These are phyloP conservation scores for Fraxinus pennsylvanica DNA, from an alignment of 257 asterid species.

Conservation along the genomic window DNA sequence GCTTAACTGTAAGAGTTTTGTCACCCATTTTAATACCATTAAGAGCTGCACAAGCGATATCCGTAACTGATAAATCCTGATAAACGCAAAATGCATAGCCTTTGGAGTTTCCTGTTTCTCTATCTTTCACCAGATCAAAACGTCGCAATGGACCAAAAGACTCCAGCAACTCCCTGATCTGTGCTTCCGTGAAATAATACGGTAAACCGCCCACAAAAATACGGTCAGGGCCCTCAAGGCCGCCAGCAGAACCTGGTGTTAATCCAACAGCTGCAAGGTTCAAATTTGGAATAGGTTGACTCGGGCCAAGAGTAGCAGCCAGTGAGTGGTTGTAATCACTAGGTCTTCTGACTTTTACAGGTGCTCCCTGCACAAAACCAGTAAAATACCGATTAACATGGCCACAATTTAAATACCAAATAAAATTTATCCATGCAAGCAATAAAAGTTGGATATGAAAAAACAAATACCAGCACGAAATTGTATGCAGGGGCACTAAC, in stretches of 20 bases:
- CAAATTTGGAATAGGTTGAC: slow-evolving; percentile 84
- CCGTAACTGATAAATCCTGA: slow-evolving; percentile 84
- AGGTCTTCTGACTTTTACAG: slow-evolving; percentile 96
- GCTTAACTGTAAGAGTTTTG: slow-evolving; percentile 92
- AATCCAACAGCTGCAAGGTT: slow-evolving; percentile 92
- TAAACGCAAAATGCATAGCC: slow-evolving; percentile 99
- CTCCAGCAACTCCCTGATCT: slow-evolving; percentile 92
- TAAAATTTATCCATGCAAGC: neutral
- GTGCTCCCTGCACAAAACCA: slow-evolving; percentile 69
- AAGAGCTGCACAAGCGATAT: slow-evolving; percentile 97
- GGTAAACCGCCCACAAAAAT: slow-evolving; percentile 95
- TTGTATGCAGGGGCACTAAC: neutral
- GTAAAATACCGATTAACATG: neutral
- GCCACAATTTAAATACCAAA: neutral
- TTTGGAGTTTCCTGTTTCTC: slow-evolving; percentile 98
- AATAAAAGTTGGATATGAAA: neutral
- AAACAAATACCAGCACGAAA: neutral
- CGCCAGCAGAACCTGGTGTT: slow-evolving; percentile 89
- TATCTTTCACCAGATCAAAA: slow-evolving; percentile 91
- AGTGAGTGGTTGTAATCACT: slow-evolving; percentile 95
- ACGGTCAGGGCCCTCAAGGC: slow-evolving; percentile 97
- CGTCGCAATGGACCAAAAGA: slow-evolving; percentile 94
- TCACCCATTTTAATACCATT: slow-evolving; percentile 99
- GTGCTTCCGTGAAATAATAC: slow-evolving; percentile 88
- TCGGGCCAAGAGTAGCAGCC: slow-evolving; percentile 98